Conservation (phyloP, 2,329 filamentous ascomycete genomes). For the Zymoseptoria pseudotritici region DNA sequence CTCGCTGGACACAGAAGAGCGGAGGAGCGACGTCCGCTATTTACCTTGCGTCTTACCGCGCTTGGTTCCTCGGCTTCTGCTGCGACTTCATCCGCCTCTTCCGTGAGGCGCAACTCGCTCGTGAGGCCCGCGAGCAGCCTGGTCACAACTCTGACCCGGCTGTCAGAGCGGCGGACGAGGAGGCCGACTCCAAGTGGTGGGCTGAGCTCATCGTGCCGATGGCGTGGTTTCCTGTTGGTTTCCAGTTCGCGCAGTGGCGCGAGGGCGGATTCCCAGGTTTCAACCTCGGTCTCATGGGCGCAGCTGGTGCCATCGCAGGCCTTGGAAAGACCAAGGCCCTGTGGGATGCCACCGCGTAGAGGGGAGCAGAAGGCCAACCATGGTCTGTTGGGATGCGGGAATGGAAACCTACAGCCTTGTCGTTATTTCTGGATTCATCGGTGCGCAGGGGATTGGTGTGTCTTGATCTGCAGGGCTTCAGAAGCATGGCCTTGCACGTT, state of each 20-base stretch:
- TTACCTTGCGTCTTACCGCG: conserved; percentile 36
- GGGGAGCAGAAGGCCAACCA: background rate
- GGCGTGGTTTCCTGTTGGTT: conserved; percentile 39
- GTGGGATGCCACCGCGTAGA: conserved; percentile 28
- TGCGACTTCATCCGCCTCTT: conserved; percentile 38
- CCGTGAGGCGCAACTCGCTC: conserved; percentile 37
- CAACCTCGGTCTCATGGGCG: conserved; percentile 39
- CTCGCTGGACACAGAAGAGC: conserved; percentile 27
- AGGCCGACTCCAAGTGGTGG: conserved; percentile 38
- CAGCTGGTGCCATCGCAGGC: conserved; percentile 36
- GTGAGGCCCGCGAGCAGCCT: conserved; percentile 25
- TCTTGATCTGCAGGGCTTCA: background rate
- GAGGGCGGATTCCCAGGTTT: conserved; percentile 36
- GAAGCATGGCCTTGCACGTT: background rate
- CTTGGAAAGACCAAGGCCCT: conserved; percentile 26
- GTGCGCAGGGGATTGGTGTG: background rate
- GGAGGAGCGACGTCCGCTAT: conserved; percentile 31
- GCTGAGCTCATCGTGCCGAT: conserved; percentile 35
- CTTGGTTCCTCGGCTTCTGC: conserved; percentile 37
- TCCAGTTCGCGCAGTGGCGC: conserved; percentile 32
- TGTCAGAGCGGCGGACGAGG: conserved; percentile 30
- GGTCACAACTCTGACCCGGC: conserved; percentile 18
- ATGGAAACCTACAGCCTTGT: too few relatives aligned
- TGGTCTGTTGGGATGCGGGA: background rate
- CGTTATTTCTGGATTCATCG: background rate